Conservation (phyloP, 2,329 filamentous ascomycete genomes). For the Nemania sp. region DNA sequence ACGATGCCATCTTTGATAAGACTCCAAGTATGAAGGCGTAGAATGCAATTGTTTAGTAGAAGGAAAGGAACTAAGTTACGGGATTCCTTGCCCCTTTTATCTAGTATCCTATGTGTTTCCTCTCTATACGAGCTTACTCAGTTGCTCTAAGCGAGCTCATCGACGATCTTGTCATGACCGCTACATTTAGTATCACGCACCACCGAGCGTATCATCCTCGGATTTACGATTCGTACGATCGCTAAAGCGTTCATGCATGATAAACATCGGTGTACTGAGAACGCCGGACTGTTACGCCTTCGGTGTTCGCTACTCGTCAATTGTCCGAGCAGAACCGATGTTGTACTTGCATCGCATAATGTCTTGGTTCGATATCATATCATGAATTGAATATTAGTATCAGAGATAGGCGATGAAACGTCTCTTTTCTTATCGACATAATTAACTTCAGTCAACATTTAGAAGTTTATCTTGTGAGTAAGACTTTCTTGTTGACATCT, state of each 20-base stretch:
- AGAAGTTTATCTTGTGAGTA: not conserved
- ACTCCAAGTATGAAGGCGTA: not conserved
- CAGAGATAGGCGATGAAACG: not conserved
- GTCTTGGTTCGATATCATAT: not conserved
- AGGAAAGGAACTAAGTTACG: not conserved
- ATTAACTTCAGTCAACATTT: not conserved
- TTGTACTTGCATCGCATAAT: not conserved
- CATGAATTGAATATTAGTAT: not conserved
- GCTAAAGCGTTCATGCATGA: not conserved
- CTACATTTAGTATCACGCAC: not conserved
- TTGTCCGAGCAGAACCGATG: constrained; percentile 26
- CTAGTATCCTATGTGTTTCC: not conserved
- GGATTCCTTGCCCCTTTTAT: not conserved
- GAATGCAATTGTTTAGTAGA: not conserved
- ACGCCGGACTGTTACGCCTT: constrained; percentile 4
- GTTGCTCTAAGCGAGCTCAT: not conserved
- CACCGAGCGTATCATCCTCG: not conserved
- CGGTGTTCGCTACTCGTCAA: constrained; percentile 32
- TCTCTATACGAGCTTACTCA: not conserved
- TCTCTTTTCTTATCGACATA: not conserved
- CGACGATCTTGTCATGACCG: not conserved
- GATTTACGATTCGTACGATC: not conserved
- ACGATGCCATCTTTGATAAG: constrained; percentile 21
- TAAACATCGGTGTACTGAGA: constrained; percentile 9
- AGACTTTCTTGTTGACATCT: not conserved